Conservation (phyloP, 805 yeast genomes). For the Millerago galiae region DNA sequence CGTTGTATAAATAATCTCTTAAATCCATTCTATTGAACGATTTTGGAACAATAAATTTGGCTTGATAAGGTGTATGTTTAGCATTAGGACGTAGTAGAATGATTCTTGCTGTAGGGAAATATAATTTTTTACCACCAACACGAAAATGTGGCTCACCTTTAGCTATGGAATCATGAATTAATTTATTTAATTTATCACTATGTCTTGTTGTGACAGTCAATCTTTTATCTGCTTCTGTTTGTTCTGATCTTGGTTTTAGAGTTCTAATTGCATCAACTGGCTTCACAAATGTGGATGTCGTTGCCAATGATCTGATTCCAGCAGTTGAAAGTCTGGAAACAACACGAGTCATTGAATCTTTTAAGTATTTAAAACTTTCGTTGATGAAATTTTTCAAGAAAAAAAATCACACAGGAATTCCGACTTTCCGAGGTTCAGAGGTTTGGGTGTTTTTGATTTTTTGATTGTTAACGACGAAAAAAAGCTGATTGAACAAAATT, state of each 20-base stretch:
- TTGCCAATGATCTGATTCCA: conserved; percentile 6
- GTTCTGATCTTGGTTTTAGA: conserved; percentile 9
- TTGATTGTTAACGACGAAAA: conserved; percentile 1
- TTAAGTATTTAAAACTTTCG: neutral
- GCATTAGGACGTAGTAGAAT: conserved; percentile 85
- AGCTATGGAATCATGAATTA: conserved; percentile 41
- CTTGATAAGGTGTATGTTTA: conserved; percentile 96
- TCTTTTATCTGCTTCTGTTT: conserved; percentile 14
- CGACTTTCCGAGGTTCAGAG: neutral
- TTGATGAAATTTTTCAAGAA: neutral
- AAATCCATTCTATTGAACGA: conserved; percentile 90
- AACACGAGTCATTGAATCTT: conserved; percentile 1
- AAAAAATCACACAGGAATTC: no score
- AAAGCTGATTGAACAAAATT: neutral
- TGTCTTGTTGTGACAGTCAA: conserved; percentile 18
- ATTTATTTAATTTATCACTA: conserved; percentile 21
- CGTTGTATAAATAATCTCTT: conserved; percentile 85
- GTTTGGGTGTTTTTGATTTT: conserved; percentile 4
- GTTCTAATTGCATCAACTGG: conserved; percentile 7
- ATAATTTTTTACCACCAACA: conserved; percentile 69
- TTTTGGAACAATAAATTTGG: conserved; percentile 90
- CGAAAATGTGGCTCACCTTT: conserved; percentile 72
- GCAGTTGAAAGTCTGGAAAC: neutral
- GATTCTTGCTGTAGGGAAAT: conserved; percentile 81
- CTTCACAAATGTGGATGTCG: conserved; percentile 5